Evolutionary conservation across 805 yeast species (phyloP).

Genomic region (Naumovozyma baii): DNA sequence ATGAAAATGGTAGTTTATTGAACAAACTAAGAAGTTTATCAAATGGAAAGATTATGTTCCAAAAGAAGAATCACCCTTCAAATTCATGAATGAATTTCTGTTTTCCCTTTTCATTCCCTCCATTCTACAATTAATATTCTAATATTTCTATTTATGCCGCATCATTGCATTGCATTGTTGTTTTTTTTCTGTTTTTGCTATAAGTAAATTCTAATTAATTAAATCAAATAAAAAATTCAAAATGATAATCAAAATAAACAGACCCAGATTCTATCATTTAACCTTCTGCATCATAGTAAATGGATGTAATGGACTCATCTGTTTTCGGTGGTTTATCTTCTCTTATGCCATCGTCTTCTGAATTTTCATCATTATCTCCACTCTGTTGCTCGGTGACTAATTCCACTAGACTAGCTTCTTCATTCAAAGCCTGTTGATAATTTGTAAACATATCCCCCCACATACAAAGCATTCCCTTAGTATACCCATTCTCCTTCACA

Average conservation of each 20-base stretch:
- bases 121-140: background rate
- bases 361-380: slow-evolving; percentile 1
- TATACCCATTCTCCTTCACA: slow-evolving; percentile 33
- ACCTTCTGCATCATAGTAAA: background rate
- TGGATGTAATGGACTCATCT: background rate
- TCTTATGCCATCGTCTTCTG: background rate
- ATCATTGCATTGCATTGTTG: background rate
- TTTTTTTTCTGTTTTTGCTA: background rate
- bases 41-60: slow-evolving; percentile 11
- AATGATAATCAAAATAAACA: too few relatives aligned
- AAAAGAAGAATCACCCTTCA: slow-evolving; percentile 16
- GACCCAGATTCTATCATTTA: too few relatives aligned
- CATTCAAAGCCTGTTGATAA: slow-evolving; percentile 4
- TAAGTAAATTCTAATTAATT: background rate
- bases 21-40: slow-evolving; percentile 10
- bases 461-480: slow-evolving; percentile 48
- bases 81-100: slow-evolving; percentile 10
- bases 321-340: background rate
- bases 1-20: slow-evolving; percentile 10
- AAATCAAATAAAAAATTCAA: too few relatives aligned
- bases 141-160: background rate
- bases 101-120: background rate
- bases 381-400: slow-evolving; percentile 1
- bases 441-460: slow-evolving; percentile 46
- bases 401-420: background rate